phyloP scores from a whole-genome alignment of 257 asterid species.

The Pogostemon cablin region DNA sequence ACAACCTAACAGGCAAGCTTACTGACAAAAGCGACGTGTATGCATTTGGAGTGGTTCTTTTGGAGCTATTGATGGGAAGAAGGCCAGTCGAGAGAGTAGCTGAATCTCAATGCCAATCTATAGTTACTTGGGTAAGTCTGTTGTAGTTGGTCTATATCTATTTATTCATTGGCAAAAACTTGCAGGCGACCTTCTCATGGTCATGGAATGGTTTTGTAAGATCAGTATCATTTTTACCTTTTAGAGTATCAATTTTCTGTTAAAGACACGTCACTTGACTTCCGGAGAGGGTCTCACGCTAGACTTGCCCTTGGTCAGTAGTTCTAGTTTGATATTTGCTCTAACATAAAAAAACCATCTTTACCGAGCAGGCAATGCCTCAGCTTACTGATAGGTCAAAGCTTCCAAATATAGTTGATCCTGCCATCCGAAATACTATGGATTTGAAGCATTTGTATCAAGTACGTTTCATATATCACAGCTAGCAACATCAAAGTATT shows the following conservation, averaged over 20 bases:
- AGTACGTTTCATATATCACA: slow-evolving; percentile 43
- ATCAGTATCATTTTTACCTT: too few relatives aligned
- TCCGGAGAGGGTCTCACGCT: too few relatives aligned
- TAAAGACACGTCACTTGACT: too few relatives aligned
- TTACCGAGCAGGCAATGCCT: slow-evolving; percentile 82
- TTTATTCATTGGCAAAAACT: too few relatives aligned
- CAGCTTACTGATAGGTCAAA: slow-evolving; percentile 89
- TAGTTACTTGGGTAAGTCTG: slow-evolving; percentile 77
- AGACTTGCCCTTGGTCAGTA: too few relatives aligned
- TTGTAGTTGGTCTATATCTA: neutral
- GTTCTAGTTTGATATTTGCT: slow-evolving; percentile 2
- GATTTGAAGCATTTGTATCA: slow-evolving; percentile 93
- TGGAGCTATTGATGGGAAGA: slow-evolving; percentile 89
- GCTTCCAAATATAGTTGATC: slow-evolving; percentile 86
- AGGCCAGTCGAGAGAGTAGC: slow-evolving; percentile 75
- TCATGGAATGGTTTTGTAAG: too few relatives aligned
- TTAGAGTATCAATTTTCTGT: too few relatives aligned
- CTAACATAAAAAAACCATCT: slow-evolving; percentile 19
- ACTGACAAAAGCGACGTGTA: slow-evolving; percentile 96
- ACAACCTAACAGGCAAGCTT: slow-evolving; percentile 65
- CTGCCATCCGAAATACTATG: slow-evolving; percentile 72
- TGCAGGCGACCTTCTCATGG: too few relatives aligned
- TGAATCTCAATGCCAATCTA: slow-evolving; percentile 77
- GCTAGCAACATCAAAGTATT: neutral
- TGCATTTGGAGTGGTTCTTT: slow-evolving; percentile 87